Evolutionary conservation across 176 grass and related monocot genomes (phyloP).

Genomic region (Pharus latifolius): DNA sequence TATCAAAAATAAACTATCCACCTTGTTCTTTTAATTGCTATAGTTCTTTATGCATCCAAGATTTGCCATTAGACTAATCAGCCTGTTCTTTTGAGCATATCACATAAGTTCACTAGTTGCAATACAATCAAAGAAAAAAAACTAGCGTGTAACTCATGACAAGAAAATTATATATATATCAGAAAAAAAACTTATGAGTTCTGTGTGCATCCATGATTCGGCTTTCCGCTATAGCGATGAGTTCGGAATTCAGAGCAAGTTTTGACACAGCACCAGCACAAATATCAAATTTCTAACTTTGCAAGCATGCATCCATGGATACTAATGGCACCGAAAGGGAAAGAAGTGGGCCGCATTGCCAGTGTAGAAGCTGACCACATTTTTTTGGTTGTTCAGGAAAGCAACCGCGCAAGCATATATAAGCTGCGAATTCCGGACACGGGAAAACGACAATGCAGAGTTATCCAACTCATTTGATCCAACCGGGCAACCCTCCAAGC

Average conservation of each 20-base stretch:
- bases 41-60: too few relatives aligned
- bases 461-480: too few relatives aligned
- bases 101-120: too few relatives aligned
- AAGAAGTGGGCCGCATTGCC: conserved; percentile 34
- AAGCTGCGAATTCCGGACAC: background rate
- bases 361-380: conserved; percentile 8
- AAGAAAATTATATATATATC: too few relatives aligned
- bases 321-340: conserved; percentile 40
- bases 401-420: background rate
- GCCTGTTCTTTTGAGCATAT: too few relatives aligned
- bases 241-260: too few relatives aligned
- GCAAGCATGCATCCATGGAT: conserved; percentile 12
- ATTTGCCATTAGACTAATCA: too few relatives aligned
- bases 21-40: too few relatives aligned
- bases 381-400: conserved; percentile 14
- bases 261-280: background rate
- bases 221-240: too few relatives aligned
- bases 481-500: conserved; percentile 14
- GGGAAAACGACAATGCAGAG: conserved; percentile 14
- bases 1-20: too few relatives aligned
- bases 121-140: background rate
- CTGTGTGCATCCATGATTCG: too few relatives aligned
- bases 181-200: too few relatives aligned
- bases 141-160: background rate
- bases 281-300: background rate